Evolutionary conservation across 768 basidiomycete genomes (phyloP), one percentile per base, ranked within the genome.

Genomic region (Agaricus subrufescens): DNA sequence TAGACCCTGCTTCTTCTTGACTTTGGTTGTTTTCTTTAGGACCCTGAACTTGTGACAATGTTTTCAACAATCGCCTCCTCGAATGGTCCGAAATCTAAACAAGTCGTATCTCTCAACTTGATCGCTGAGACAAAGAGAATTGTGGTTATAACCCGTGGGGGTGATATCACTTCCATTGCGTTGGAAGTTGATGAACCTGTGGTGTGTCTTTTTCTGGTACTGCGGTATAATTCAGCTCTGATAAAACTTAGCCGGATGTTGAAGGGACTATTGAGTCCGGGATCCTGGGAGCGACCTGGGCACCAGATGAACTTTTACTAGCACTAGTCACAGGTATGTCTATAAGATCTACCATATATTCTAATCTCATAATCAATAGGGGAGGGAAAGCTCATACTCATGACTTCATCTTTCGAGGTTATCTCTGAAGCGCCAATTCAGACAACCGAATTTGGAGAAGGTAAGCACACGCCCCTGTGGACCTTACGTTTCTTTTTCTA

Each of bases 331-430:
- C 93, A 44, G 89, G 94, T 87, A 57, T 46, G 74, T 58, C 5
- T 42, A 26, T 2, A 48, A n/a, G 8, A 52, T 38, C 40, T 30
- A 48, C 39, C 60, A 31, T 30, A n/a, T 30, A 50, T 19, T 12
- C 27, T 29, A 11, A 29, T 37, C 23, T 47, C 19, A 23, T 34
- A 14, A 47, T 25, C 15, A 4, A 4, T 59, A 89, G 86, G 83
- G 61, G 86, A 89, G 59, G 79, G 83, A 56, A 91, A 91, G 61
- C 76, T 98, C 19, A 82, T 97, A 46, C 73, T 94, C 40, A 92
- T 98, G 89, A 93, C 91, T 2, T 81, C 86, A 7, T 82, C 84
- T 14, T 95, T 98, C 68, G 94, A 97, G 59, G 84, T 94, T 12
- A 74, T 98, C 25, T 88, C 86, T 44, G 97, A 98, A 65, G 75